Percentiles rank a stretch among this genome's conserved stretches.
These are phyloP conservation scores for Fusarium stilboides DNA, from an alignment of 2,329 filamentous ascomycete species.

Conservation along the genomic window DNA sequence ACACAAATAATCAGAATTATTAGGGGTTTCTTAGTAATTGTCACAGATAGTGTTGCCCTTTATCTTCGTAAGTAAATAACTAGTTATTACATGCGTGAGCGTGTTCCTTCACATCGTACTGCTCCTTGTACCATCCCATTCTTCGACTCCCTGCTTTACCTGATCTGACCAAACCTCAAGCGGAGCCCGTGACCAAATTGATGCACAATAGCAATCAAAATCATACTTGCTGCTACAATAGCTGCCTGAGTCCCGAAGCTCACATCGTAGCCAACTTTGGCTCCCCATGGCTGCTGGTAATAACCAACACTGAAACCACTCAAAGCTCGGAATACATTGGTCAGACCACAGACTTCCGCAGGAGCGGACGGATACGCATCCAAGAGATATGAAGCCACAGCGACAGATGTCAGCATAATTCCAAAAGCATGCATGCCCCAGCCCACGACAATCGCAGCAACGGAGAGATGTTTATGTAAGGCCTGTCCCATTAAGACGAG, in stretches of 20 bases:
- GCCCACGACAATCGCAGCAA: conserved; percentile 43
- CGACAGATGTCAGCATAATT: conserved; percentile 66
- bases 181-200: conserved; percentile 18
- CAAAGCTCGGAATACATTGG: conserved; percentile 55
- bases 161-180: conserved; percentile 29
- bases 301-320: conserved; percentile 66
- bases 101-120: no score
- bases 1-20: no score
- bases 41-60: no score
- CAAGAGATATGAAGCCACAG: conserved; percentile 63
- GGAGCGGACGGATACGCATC: conserved; percentile 65
- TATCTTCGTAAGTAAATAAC: no score
- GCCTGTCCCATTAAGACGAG: conserved; percentile 68
- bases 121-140: no score
- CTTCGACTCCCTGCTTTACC: neutral
- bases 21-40: no score
- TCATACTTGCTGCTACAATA: conserved; percentile 50
- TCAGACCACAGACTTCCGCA: conserved; percentile 63
- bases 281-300: conserved; percentile 63
- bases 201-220: conserved; percentile 34
- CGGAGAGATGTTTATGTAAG: conserved; percentile 59
- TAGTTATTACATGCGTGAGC: no score
- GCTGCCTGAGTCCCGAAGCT: conserved; percentile 60
- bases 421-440: conserved; percentile 71
- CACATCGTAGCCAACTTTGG: conserved; percentile 54